A percentile compares a stretch with the other conserved stretches of the same genome.
Evolutionary conservation across 495 filamentous ascomycete species (phyloP).

Genomic region (Aspergillus indologenus): DNA sequence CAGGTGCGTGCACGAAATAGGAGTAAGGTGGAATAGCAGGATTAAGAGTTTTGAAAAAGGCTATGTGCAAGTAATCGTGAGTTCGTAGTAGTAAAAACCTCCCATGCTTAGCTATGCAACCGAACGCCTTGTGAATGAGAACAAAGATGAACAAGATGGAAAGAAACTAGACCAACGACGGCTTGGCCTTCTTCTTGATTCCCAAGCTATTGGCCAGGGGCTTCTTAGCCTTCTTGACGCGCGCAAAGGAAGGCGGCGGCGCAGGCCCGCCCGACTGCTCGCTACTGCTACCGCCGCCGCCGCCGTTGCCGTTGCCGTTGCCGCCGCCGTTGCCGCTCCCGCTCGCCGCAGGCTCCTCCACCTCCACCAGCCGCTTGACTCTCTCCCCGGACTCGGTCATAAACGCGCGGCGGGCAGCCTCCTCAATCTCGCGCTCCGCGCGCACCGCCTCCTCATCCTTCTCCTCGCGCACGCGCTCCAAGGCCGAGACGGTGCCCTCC

Average conservation of each 20-base stretch:
- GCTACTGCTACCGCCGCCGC: neutral
- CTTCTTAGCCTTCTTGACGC: slow-evolving; percentile 82
- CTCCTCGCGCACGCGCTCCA: slow-evolving; percentile 27
- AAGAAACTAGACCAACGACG: slow-evolving; percentile 40
- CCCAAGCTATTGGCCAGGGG: slow-evolving; percentile 66
- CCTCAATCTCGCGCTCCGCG: slow-evolving; percentile 81
- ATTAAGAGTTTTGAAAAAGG: too few species aligned
- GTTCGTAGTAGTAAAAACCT: slow-evolving; percentile 1
- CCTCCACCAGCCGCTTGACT: slow-evolving; percentile 49
- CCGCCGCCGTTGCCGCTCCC: slow-evolving; percentile 15
- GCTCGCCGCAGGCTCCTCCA: slow-evolving; percentile 21
- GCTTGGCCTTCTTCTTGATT: slow-evolving; percentile 80
- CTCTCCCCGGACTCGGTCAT: slow-evolving; percentile 56
- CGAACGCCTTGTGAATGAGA: slow-evolving; percentile 3
- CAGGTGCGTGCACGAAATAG: too few species aligned
- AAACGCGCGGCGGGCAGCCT: slow-evolving; percentile 79
- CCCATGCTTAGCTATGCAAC: neutral
- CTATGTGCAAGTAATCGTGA: neutral
- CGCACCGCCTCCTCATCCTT: slow-evolving; percentile 57
- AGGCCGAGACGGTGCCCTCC: slow-evolving; percentile 42
- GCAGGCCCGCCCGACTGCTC: slow-evolving; percentile 28
- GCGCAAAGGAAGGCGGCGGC: slow-evolving; percentile 70
- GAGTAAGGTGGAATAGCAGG: neutral
- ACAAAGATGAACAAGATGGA: neutral
- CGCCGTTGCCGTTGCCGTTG: slow-evolving; percentile 13